Evolutionary conservation across 108 stramenopile genomes (phyloP).

Genomic region (Phaeodactylum tricornutum): DNA sequence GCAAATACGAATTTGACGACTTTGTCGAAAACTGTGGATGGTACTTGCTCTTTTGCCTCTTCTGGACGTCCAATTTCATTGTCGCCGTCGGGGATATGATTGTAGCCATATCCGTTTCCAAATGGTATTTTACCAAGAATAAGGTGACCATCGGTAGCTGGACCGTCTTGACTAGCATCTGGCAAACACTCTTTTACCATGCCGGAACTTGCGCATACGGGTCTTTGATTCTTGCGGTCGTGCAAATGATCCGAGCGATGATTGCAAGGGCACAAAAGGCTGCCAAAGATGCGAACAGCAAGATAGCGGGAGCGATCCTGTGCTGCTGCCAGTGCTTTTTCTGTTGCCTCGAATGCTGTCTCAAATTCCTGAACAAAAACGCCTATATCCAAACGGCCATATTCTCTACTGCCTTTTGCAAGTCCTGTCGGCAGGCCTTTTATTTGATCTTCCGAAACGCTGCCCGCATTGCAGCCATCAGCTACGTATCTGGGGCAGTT

Average conservation of each 20-base stretch:
- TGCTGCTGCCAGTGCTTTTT: conserved; percentile 89
- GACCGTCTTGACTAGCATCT: conserved; percentile 49
- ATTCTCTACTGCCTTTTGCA: conserved; percentile 80
- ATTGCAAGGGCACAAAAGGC: conserved; percentile 78
- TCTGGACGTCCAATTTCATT: conserved; percentile 92
- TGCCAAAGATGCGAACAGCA: conserved; percentile 60
- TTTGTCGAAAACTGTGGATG: conserved; percentile 36
- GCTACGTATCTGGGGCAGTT: conserved; percentile 56
- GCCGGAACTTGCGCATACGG: conserved; percentile 94
- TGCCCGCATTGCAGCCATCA: conserved; percentile 45
- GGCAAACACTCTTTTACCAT: conserved; percentile 63
- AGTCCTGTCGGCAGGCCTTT: conserved; percentile 61
- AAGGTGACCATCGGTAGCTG: conserved; percentile 55
- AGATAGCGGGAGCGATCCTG: conserved; percentile 60
- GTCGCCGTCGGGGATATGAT: conserved; percentile 86
- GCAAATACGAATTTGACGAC: conserved; percentile 41
- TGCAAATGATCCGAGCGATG: conserved; percentile 79
- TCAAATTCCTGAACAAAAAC: conserved; percentile 88
- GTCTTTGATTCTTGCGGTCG: conserved; percentile 82
- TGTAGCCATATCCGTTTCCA: conserved; percentile 69
- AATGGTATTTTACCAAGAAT: conserved; percentile 79
- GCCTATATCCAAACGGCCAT: conserved; percentile 90
- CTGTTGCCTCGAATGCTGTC: conserved; percentile 66
- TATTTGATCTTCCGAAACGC: conserved; percentile 77
- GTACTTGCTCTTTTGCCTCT: conserved; percentile 87